Evolutionary conservation across 371 early-diverging fungal genomes (phyloP), one percentile per base, ranked within the genome.

Genomic region (Rhizopus stolonifer): DNA sequence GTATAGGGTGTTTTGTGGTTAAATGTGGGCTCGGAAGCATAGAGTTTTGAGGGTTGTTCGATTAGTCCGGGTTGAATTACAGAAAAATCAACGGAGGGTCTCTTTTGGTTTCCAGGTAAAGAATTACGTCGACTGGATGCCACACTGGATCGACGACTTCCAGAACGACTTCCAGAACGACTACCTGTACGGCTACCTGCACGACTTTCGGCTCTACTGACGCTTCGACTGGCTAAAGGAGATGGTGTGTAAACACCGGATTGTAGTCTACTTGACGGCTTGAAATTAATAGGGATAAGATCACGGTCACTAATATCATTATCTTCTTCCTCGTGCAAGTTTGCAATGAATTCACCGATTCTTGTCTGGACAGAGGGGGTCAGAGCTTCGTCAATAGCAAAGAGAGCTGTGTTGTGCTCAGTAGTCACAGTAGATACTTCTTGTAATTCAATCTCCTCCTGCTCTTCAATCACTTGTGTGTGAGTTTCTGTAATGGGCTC

Each of bases 281-380:
- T 72, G 24, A 72, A 39, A 3, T 54, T 54, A 22, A 72, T 59
- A 2, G 72, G 72, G 19, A 72, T 68, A 19, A 72, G 24, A 45
- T 72, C 69, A 23, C 72, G 58, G 11, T 65, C 69, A 45, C 64
- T 63, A 32, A 58, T 31, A 34, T 70, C 70, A 34, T 56, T 50
- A 10, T 63, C 59, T 14, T 53, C 49, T 2, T 48, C 54, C 0
- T 48, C 22, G 38, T 25, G 39, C 6, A 65, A 23, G 5, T 38
- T 34, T 17, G 55, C 54, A 34, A 56, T 47, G 18, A 64, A 60
- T n/a, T 59, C 53, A n/a, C 50, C 52, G 7, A 60, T 45, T 31
- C 52, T 60, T 2, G 14, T 39, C 4, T 60, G 57, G 0, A 32
- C 57, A 18, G 53, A 49, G 15, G 47, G 46, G 13, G 18, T 47